Percentiles rank a stretch among this genome's conserved stretches.
phyloP scores from a whole-genome alignment of 495 filamentous ascomycete genomes.

The Tuber microsphaerosporum region DNA sequence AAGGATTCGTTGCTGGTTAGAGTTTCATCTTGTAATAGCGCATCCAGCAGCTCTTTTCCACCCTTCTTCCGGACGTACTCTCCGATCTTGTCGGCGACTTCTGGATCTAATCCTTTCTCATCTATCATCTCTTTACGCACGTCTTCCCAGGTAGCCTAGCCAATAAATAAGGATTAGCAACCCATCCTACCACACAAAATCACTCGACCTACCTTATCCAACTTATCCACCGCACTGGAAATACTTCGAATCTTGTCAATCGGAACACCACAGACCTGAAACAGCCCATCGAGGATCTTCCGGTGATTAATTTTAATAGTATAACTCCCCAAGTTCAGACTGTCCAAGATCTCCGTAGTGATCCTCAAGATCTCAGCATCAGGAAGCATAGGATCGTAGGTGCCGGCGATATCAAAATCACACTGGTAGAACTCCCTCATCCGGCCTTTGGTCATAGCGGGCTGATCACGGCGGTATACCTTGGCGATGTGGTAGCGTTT shows the following conservation, averaged over 20 bases:
- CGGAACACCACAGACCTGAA: conserved; percentile 83
- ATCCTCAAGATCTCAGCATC: conserved; percentile 90
- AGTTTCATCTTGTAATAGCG: conserved; percentile 55
- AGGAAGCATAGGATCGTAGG: conserved; percentile 87
- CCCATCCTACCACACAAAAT: conserved; percentile 9
- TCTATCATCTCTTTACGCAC: conserved; percentile 88
- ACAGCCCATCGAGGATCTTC: conserved; percentile 88
- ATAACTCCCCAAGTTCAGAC: conserved; percentile 60
- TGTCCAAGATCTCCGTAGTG: conserved; percentile 75
- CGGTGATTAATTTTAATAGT: conserved; percentile 95
- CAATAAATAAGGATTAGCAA: conserved; percentile 9
- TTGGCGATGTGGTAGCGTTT: conserved; percentile 88
- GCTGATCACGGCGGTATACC: conserved; percentile 55
- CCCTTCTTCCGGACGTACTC: conserved; percentile 63
- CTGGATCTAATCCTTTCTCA: conserved; percentile 71
- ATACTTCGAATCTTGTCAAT: conserved; percentile 77
- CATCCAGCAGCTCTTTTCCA: conserved; percentile 57
- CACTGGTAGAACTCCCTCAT: conserved; percentile 98
- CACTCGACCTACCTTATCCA: conserved; percentile 63
- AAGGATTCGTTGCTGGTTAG: conserved; percentile 62
- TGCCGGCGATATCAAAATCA: conserved; percentile 91
- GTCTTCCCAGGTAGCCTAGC: conserved; percentile 64
- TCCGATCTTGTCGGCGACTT: conserved; percentile 77
- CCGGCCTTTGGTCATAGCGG: conserved; percentile 74
- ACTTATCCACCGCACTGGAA: conserved; percentile 86